Conservation (phyloP, 2,329 filamentous ascomycete species). For the Pyricularia grisea region DNA sequence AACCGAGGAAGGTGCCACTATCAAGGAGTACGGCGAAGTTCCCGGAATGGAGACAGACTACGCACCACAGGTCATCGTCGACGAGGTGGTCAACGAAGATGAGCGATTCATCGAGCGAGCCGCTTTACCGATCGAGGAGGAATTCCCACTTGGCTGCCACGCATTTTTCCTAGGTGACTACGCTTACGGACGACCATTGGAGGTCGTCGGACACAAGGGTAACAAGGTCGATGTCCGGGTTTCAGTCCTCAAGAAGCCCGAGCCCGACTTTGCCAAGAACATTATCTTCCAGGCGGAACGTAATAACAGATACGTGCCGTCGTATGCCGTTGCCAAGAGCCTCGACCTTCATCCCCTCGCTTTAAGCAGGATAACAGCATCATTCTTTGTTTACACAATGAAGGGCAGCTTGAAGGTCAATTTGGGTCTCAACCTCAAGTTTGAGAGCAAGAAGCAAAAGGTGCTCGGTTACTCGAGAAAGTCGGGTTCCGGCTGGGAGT, state of each 20-base stretch:
- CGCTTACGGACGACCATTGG: slow-evolving; percentile 83
- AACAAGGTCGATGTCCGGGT: slow-evolving; percentile 74
- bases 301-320: slow-evolving; percentile 70
- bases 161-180: slow-evolving; percentile 94
- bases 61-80: slow-evolving; percentile 84
- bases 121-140: slow-evolving; percentile 81
- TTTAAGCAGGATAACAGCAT: slow-evolving; percentile 91
- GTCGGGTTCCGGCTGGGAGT: slow-evolving; percentile 84
- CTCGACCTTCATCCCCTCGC: slow-evolving; percentile 77
- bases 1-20: slow-evolving; percentile 78
- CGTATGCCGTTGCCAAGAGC: slow-evolving; percentile 77
- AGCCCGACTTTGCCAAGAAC: slow-evolving; percentile 70
- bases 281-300: slow-evolving; percentile 64
- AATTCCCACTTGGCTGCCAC: slow-evolving; percentile 74
- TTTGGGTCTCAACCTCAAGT: slow-evolving; percentile 90
- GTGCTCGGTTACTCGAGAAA: slow-evolving; percentile 93
- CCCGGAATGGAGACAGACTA: slow-evolving; percentile 81
- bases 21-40: slow-evolving; percentile 88
- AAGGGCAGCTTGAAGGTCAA: slow-evolving; percentile 72
- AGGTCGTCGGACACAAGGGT: slow-evolving; percentile 64
- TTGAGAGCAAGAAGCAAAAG: slow-evolving; percentile 90
- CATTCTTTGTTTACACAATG: slow-evolving; percentile 71
- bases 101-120: slow-evolving; percentile 84
- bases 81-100: slow-evolving; percentile 83
- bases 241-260: slow-evolving; percentile 60